Conservation (phyloP, 2,329 filamentous ascomycete species). For the Alternaria sp. region DNA sequence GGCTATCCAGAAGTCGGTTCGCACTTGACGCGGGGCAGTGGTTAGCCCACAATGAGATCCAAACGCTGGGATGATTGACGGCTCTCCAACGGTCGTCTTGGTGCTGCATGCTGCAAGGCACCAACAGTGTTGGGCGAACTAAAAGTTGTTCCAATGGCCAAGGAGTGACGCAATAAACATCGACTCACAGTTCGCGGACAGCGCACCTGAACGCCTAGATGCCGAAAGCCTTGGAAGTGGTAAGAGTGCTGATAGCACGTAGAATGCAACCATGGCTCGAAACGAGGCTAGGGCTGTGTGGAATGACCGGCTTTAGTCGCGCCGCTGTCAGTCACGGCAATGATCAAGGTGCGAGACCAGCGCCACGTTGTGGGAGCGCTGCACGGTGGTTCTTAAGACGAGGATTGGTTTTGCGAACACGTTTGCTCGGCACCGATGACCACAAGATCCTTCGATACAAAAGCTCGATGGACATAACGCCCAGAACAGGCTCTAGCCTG, state of each 20-base stretch:
- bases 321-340: background rate
- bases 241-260: background rate
- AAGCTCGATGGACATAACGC: background rate
- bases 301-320: background rate
- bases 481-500: background rate
- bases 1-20: background rate
- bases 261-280: background rate
- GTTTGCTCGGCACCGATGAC: background rate
- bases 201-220: background rate
- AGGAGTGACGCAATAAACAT: background rate
- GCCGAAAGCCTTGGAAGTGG: background rate
- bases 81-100: background rate
- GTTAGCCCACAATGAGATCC: background rate
- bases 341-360: background rate
- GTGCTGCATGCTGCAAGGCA: conserved; percentile 5
- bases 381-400: background rate
- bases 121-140: background rate
- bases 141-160: background rate
- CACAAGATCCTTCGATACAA: background rate
- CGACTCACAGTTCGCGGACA: background rate
- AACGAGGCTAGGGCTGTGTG: background rate
- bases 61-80: background rate
- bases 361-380: background rate
- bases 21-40: background rate
- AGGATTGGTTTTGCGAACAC: background rate